phyloP scores from a whole-genome alignment of 768 basidiomycete genomes.

The Coprinopsis marcescibilis region DNA sequence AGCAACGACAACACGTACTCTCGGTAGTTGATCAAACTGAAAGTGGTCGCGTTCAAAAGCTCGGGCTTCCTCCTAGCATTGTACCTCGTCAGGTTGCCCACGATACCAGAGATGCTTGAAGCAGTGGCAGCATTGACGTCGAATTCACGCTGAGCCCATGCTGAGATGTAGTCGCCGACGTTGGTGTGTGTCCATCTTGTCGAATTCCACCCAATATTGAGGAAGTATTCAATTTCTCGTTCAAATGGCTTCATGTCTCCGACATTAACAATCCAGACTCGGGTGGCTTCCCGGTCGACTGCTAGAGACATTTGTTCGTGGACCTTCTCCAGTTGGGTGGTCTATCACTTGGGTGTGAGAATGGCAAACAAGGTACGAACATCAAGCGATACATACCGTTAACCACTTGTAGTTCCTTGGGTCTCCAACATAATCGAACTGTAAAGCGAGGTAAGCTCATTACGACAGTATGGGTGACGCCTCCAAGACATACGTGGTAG shows the following conservation, averaged over 20 bases:
- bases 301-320: slow-evolving; percentile 70
- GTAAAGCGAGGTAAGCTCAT: slow-evolving; percentile 7
- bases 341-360: slow-evolving; percentile 27
- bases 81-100: slow-evolving; percentile 50
- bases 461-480: not conserved
- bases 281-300: slow-evolving; percentile 49
- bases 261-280: slow-evolving; percentile 70
- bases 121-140: slow-evolving; percentile 37
- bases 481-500: slow-evolving; percentile 45
- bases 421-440: slow-evolving; percentile 55
- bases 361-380: not conserved
- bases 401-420: slow-evolving; percentile 73
- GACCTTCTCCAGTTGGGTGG: slow-evolving; percentile 50
- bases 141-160: slow-evolving; percentile 66
- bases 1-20: slow-evolving; percentile 41
- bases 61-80: slow-evolving; percentile 64
- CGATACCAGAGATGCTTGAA: slow-evolving; percentile 40
- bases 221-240: slow-evolving; percentile 64
- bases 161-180: slow-evolving; percentile 42
- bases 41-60: slow-evolving; percentile 55
- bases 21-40: slow-evolving; percentile 58
- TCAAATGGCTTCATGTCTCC: slow-evolving; percentile 75
- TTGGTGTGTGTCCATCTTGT: slow-evolving; percentile 51
- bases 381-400: slow-evolving; percentile 29
- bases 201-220: slow-evolving; percentile 56